Base-by-base conservation (phyloP, 225 moss, liverwort and hornwort genomes). In the Bryoerythrophyllum caledonicum region DNA sequence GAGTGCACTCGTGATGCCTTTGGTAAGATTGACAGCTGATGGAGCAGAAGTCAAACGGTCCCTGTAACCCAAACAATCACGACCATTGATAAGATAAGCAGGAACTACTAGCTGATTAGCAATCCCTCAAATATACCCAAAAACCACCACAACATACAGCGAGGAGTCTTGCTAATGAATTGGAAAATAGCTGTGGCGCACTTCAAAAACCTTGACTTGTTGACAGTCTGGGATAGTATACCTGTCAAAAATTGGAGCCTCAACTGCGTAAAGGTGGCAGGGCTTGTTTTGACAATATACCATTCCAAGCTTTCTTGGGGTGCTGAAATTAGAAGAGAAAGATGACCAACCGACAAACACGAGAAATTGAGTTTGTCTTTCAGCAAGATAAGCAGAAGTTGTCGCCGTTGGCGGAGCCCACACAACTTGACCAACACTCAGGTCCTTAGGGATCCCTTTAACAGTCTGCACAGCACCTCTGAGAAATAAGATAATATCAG, bases 221-320 rank as follows among this genome's bases (percentile, higher is more conserved):
- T 6, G 61, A 14, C 23, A 13, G 30, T 71, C 20, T 70, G 38
- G 69, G 61, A 74, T 66, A 46, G 49, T 3, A 57, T 73, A 91
- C 95, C 93, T 93, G 76, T 70, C 69, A 55, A 60, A 73, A 66
- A 72, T 44, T 74, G 86, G 90, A 65, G 82, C 89, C 44, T 86
- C 82, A 65, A 96, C 75, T 72, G 88, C 88, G 77, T 92, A 96
- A 43, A 96, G 89, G 65, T 86, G 80, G 80, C 96, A 96, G 70
- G 96, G 92, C 83, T 91, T 94, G 87, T 96, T 96, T 82, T 90
- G 94, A 79, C 96, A 96, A 70, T 94, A 91, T n/a, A 92, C 94
- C 94, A 96, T 96, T 74, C 94, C 96, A 76, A 96, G 88, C 79
- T 90, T 96, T 80, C 96, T 86, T 63, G 94, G 79, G 40, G 92